Conservation (phyloP, 805 yeast species). For the Saccharomycopsis vini region DNA sequence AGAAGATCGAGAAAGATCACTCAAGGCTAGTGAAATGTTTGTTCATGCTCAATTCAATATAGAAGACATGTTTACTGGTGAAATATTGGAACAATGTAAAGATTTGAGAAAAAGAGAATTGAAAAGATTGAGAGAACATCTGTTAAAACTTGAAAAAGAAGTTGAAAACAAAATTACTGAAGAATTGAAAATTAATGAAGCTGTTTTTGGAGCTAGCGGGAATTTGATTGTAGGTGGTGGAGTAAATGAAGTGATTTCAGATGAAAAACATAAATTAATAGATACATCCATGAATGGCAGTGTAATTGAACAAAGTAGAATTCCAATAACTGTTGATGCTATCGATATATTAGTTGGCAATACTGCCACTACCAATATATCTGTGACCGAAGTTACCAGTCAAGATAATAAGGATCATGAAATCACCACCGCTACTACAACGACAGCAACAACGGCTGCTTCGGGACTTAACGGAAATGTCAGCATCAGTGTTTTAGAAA, state of each 20-base stretch:
- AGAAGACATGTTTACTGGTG: conserved; percentile 75
- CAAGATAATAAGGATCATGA: not conserved
- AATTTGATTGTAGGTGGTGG: not conserved
- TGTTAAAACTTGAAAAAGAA: not conserved
- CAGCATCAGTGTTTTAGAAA: too few species aligned
- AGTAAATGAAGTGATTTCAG: not conserved
- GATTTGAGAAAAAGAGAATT: conserved; percentile 61
- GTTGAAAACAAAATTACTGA: not conserved
- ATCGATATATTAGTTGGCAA: not conserved
- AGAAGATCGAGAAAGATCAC: conserved; percentile 77
- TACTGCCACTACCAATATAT: not conserved
- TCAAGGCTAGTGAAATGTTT: conserved; percentile 84
- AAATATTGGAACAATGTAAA: conserved; percentile 67
- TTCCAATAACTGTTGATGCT: not conserved
- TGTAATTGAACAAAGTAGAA: not conserved
- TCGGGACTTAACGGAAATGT: too few species aligned
- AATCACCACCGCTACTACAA: not conserved
- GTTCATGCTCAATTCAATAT: conserved; percentile 94
- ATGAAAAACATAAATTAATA: not conserved
- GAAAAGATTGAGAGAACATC: conserved; percentile 38
- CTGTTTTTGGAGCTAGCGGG: not conserved
- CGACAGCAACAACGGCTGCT: not conserved
- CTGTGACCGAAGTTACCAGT: not conserved
- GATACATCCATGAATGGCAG: not conserved
- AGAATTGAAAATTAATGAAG: not conserved